phyloP scores from a whole-genome alignment of 2,329 filamentous ascomycete species.

The Arthrobotrys conoides region DNA sequence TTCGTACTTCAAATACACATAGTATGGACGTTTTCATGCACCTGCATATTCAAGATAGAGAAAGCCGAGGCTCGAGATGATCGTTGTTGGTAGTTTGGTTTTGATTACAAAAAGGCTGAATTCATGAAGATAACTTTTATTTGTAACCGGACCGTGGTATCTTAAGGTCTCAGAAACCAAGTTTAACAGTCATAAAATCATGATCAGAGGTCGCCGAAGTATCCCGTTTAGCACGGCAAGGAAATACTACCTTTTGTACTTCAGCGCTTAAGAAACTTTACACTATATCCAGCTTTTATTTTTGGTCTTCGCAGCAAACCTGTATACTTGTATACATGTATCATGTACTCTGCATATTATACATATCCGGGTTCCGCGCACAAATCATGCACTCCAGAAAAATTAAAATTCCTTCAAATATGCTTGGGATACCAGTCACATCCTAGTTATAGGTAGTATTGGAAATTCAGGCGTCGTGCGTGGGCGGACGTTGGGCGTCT shows the following conservation, averaged over 20 bases:
- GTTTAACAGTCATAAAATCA: not conserved
- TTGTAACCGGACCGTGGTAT: not conserved
- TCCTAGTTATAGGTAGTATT: not conserved
- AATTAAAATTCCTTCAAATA: not conserved
- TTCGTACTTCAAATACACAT: conserved; percentile 1
- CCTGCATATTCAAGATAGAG: conserved; percentile 22
- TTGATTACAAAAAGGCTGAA: not conserved
- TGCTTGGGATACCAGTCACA: not conserved
- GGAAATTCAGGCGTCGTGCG: not conserved
- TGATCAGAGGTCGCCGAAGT: not conserved
- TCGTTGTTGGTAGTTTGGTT: conserved; percentile 1
- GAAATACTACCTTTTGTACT: not conserved
- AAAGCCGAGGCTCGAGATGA: not conserved
- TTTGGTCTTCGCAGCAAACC: not conserved
- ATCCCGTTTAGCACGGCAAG: not conserved
- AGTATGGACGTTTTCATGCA: conserved; percentile 46
- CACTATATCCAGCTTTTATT: not conserved
- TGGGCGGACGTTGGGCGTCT: not conserved
- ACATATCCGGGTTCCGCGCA: not conserved
- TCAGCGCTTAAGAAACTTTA: conserved; percentile 21
- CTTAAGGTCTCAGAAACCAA: not conserved
- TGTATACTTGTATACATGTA: not conserved
- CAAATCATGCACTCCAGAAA: not conserved
- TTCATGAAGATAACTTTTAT: too few relatives aligned
- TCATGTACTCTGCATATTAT: too few relatives aligned